phyloP scores from a whole-genome alignment of 1,284 basidiomycete species.

The Puccinia triticina region DNA sequence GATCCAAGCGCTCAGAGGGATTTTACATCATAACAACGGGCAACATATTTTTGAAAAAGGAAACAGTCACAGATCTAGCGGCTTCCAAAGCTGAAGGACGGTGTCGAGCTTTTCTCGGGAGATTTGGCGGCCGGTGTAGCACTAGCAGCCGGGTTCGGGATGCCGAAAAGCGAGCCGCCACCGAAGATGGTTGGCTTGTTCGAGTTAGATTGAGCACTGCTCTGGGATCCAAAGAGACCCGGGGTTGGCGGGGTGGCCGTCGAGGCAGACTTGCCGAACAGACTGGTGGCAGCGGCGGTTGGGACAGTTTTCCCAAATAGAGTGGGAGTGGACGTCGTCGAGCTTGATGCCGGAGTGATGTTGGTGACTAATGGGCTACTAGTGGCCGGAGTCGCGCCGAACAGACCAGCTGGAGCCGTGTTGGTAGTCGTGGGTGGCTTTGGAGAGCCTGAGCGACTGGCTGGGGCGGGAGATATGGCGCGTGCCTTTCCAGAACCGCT shows the following conservation, averaged over 20 bases:
- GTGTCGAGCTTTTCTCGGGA: neutral
- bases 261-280: neutral
- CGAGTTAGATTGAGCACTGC: neutral
- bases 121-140: slow-evolving; percentile 1
- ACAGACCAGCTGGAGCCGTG: neutral
- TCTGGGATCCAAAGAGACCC: neutral
- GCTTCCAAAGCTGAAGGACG: too few relatives aligned
- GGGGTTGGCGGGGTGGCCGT: neutral
- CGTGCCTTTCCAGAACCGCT: neutral
- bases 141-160: neutral
- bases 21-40: too few relatives aligned
- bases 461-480: neutral
- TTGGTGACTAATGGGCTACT: neutral
- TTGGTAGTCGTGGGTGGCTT: neutral
- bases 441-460: neutral
- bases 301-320: neutral
- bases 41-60: too few relatives aligned
- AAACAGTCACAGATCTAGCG: too few relatives aligned
- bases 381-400: neutral
- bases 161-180: neutral
- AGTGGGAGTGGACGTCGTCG: neutral
- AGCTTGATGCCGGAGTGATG: neutral
- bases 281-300: neutral
- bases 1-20: too few relatives aligned
- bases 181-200: neutral